Base-by-base conservation (phyloP, 2,329 filamentous ascomycete species). In the Xylariaceae sp. region DNA sequence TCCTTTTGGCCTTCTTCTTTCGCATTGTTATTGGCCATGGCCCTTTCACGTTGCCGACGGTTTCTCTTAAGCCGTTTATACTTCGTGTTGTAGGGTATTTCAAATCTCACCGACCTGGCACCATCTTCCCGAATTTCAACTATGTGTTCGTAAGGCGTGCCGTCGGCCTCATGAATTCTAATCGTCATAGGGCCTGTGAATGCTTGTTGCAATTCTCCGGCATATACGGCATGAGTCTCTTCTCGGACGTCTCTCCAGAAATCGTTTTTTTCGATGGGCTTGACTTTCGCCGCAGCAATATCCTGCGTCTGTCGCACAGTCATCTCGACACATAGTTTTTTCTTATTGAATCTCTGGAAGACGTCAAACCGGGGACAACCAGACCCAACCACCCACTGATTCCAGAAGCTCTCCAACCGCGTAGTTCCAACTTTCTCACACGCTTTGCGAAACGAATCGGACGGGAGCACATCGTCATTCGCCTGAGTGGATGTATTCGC, bases 171-270 rank as follows among this genome's bases (percentile, higher is more conserved):
- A 75, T 99, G 95, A 61, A 99, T 97, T 28, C 95, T 84, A 62
- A 99, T 94, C 0, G 95, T 99, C 91, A 99, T 96, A 0, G 95
- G 94, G 0, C 95, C 95, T 1, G 92, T 95, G 68, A 98, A 98
- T 1, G 91, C 83, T n/a, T 87, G 84, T 63, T 91, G 90, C 14
- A 91, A 78, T 50, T 86, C 83, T 12, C 87, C 88, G 14, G 87
- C 83, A 55, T 86, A 87, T 31, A 96, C 83, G 28, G 84, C 84
- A 59, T 87, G 81, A 7, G 86, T 82, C 44, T 89, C 85, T 73
- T 98, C 93, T 66, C 96, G 91, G 53, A 94, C 85, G 63, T 95
- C 89, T 51, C 91, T 85, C 76, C 96, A 83, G 68, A 99, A 98
- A 2, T 89, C 87, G 11, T 86, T 79, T 60, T 89, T 89, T 17